These are phyloP conservation scores for Torulaspora gathmanii DNA, from an alignment of 805 yeast species.

Conservation along the genomic window DNA sequence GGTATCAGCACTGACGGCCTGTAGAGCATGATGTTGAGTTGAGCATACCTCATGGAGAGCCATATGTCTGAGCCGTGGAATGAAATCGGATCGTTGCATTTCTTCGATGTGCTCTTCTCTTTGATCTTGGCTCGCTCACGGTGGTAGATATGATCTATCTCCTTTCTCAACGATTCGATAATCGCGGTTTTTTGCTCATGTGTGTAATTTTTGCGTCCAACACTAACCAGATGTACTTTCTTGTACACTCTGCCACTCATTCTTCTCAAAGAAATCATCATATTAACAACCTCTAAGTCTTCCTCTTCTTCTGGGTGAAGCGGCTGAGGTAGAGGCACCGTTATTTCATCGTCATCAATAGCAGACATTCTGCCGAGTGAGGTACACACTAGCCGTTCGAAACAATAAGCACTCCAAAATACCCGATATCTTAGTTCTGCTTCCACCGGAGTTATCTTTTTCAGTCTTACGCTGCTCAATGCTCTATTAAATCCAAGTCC, in stretches of 20 bases:
- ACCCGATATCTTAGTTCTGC: slow-evolving; percentile 43
- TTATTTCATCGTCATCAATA: slow-evolving; percentile 48
- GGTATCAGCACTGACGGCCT: slow-evolving; percentile 49
- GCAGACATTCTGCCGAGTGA: slow-evolving; percentile 48
- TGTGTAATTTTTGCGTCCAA: slow-evolving; percentile 33
- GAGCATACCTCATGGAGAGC: slow-evolving; percentile 43
- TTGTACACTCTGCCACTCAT: slow-evolving; percentile 46
- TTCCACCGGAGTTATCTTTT: slow-evolving; percentile 33
- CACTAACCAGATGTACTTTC: slow-evolving; percentile 43
- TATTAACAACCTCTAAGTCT: slow-evolving; percentile 39
- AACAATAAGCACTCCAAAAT: slow-evolving; percentile 47
- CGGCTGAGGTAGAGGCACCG: slow-evolving; percentile 41
- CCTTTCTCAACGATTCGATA: slow-evolving; percentile 35
- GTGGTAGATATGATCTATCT: slow-evolving; percentile 31
- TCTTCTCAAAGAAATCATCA: slow-evolving; percentile 42
- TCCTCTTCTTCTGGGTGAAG: slow-evolving; percentile 41
- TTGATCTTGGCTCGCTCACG: slow-evolving; percentile 26
- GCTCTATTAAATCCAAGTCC: slow-evolving; percentile 46
- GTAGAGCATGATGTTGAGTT: slow-evolving; percentile 43
- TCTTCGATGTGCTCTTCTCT: slow-evolving; percentile 16
- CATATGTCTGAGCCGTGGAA: slow-evolving; percentile 37
- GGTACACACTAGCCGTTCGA: slow-evolving; percentile 46
- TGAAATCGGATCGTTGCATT: slow-evolving; percentile 24
- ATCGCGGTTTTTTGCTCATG: slow-evolving; percentile 35
- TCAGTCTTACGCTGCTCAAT: slow-evolving; percentile 29